These are phyloP conservation scores for Leccinum angustisporum DNA, from an alignment of 1,284 basidiomycete genomes.

Conservation along the genomic window DNA sequence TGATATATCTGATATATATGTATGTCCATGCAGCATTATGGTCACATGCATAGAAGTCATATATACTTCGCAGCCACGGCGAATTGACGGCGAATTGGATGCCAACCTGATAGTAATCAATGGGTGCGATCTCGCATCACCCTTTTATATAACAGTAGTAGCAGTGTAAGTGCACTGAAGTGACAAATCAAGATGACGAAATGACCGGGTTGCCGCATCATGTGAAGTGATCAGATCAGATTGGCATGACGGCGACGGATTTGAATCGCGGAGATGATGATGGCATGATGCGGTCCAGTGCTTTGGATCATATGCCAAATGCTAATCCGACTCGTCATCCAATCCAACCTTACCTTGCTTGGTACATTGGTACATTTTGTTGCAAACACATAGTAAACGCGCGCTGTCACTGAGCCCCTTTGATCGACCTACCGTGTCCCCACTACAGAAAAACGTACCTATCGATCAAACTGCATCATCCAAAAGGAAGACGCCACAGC, in stretches of 20 bases:
- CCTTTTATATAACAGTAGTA: not conserved
- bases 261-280: not conserved
- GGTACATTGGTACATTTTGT: not conserved
- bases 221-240: not conserved
- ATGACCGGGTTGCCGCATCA: not conserved
- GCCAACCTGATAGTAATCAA: not conserved
- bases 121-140: not conserved
- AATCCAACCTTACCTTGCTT: not conserved
- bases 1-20: not conserved
- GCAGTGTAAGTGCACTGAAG: not conserved
- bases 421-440: not conserved
- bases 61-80: not conserved
- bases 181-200: not conserved
- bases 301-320: not conserved
- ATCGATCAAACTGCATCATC: not conserved
- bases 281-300: not conserved
- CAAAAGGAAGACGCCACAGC: not conserved
- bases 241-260: not conserved
- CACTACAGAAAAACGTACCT: not conserved
- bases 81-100: not conserved
- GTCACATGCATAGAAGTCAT: not conserved
- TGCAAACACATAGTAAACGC: not conserved
- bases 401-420: not conserved
- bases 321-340: not conserved
- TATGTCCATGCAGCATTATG: not conserved